phyloP scores from a whole-genome alignment of 768 basidiomycete genomes.

The Strobilomyces echinocephalus region DNA sequence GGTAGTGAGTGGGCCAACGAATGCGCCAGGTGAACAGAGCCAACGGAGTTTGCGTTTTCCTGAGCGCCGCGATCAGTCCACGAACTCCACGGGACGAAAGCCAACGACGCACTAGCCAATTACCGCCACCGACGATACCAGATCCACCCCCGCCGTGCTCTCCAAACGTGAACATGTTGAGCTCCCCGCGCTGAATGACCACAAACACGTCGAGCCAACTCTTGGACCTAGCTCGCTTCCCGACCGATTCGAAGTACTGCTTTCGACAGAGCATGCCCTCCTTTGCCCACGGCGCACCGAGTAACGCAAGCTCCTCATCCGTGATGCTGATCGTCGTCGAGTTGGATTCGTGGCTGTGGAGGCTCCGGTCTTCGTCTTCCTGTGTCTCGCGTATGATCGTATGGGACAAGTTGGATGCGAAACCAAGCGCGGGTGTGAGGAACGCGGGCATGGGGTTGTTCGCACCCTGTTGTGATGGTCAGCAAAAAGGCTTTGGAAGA shows the following conservation, averaged over 20 bases:
- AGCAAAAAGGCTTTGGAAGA: background rate
- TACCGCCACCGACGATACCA: conserved; percentile 85
- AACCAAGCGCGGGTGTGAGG: conserved; percentile 85
- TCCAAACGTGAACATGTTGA: conserved; percentile 96
- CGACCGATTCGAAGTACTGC: conserved; percentile 85
- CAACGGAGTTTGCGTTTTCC: conserved; percentile 84
- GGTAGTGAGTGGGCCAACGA: conserved; percentile 84
- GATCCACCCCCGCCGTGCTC: conserved; percentile 57
- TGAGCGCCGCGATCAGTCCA: conserved; percentile 29
- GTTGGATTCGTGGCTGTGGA: conserved; percentile 56
- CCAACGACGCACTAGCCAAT: conserved; percentile 81
- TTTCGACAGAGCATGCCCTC: conserved; percentile 95
- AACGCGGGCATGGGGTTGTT: conserved; percentile 65
- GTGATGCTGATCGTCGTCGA: conserved; percentile 82
- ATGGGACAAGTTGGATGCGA: conserved; percentile 92
- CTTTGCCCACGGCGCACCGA: conserved; percentile 98
- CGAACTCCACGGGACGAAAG: background rate
- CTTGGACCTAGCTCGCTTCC: conserved; percentile 84
- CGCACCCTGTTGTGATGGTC: conserved; percentile 38
- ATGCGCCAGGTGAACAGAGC: conserved; percentile 81
- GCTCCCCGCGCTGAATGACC: conserved; percentile 90
- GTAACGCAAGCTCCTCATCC: conserved; percentile 91
- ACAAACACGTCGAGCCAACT: conserved; percentile 93
- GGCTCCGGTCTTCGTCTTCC: conserved; percentile 76
- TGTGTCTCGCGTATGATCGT: conserved; percentile 95